Percentiles rank a stretch among this genome's conserved stretches.
phyloP scores from a whole-genome alignment of 1,139 yeast genomes.

The Protomyces inundatus region DNA sequence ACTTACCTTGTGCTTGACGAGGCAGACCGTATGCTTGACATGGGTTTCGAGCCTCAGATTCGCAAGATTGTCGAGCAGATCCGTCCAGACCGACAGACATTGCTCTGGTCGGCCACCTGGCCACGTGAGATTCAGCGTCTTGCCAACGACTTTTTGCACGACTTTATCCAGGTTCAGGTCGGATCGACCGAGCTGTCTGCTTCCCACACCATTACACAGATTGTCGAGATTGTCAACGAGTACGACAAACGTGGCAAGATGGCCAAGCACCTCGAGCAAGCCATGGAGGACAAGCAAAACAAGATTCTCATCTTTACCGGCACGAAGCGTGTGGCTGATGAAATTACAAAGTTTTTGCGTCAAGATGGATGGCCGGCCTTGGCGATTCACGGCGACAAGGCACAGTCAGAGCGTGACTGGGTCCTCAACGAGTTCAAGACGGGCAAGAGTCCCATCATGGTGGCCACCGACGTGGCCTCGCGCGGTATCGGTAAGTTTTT shows the following conservation, averaged over 20 bases:
- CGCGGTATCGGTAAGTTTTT: conserved; percentile 96
- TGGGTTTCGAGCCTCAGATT: conserved; percentile 97
- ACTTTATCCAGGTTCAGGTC: conserved; percentile 91
- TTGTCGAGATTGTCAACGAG: conserved; percentile 84
- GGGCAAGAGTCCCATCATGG: conserved; percentile 94
- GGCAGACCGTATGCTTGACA: conserved; percentile 78
- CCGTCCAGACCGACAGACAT: conserved; percentile 95
- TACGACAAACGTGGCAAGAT: conserved; percentile 92
- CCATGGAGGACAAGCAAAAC: conserved; percentile 70
- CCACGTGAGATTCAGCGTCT: conserved; percentile 94
- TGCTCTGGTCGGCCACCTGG: conserved; percentile 99
- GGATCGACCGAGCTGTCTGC: conserved; percentile 96
- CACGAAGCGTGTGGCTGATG: conserved; percentile 97
- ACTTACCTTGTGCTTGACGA: conserved; percentile 95
- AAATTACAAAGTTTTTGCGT: conserved; percentile 82
- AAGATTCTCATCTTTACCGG: conserved; percentile 86
- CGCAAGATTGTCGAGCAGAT: conserved; percentile 92
- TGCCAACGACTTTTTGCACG: conserved; percentile 83
- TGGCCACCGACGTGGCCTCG: conserved; percentile 99
- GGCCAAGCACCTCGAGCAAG: conserved; percentile 73
- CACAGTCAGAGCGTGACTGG: conserved; percentile 98
- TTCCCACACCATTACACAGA: conserved; percentile 89
- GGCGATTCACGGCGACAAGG: conserved; percentile 98
- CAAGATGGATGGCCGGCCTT: conserved; percentile 98
- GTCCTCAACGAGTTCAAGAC: conserved; percentile 85